phyloP scores from a whole-genome alignment of 2,329 filamentous ascomycete genomes.

The Sporothrix brunneoviolacea region DNA sequence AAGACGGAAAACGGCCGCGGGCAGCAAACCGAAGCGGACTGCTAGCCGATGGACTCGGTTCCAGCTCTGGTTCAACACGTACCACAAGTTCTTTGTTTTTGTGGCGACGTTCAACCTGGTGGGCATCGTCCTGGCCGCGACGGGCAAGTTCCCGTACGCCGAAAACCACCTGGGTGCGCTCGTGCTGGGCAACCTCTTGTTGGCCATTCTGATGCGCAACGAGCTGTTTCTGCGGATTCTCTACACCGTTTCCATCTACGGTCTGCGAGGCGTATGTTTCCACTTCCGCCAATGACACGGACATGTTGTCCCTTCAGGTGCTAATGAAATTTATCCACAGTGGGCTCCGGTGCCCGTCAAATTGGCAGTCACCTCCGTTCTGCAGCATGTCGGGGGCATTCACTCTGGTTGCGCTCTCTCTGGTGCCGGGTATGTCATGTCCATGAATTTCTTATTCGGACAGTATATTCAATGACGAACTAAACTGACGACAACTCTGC shows the following conservation, averaged over 20 bases:
- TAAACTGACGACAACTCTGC: too few species aligned
- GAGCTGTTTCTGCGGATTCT: slow-evolving; percentile 32
- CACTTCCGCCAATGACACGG: too few species aligned
- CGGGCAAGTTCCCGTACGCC: slow-evolving; percentile 30
- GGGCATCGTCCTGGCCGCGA: slow-evolving; percentile 29
- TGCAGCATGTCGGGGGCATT: slow-evolving; percentile 37
- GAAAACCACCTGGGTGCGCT: slow-evolving; percentile 32
- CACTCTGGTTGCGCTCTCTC: slow-evolving; percentile 35
- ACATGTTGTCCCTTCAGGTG: too few species aligned
- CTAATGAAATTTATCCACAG: too few species aligned
- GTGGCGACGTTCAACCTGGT: slow-evolving; percentile 30
- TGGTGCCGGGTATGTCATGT: slow-evolving; percentile 19
- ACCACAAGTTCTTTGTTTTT: slow-evolving; percentile 34
- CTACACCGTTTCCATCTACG: slow-evolving; percentile 32
- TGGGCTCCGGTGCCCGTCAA: slow-evolving; percentile 33
- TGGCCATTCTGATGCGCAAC: slow-evolving; percentile 34
- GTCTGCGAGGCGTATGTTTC: slow-evolving; percentile 22
- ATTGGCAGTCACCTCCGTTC: slow-evolving; percentile 28
- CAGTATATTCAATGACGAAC: too few species aligned
- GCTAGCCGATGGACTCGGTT: slow-evolving; percentile 30
- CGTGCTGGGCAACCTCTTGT: slow-evolving; percentile 33
- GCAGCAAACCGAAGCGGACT: background rate
- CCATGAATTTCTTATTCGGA: too few species aligned
- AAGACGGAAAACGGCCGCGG: background rate
- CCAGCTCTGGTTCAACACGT: slow-evolving; percentile 35